A percentile compares a stretch with the other conserved stretches of the same genome.
Evolutionary conservation across 352 stramenopile genomes (phyloP).

Genomic region (Plasmopara halstedii): DNA sequence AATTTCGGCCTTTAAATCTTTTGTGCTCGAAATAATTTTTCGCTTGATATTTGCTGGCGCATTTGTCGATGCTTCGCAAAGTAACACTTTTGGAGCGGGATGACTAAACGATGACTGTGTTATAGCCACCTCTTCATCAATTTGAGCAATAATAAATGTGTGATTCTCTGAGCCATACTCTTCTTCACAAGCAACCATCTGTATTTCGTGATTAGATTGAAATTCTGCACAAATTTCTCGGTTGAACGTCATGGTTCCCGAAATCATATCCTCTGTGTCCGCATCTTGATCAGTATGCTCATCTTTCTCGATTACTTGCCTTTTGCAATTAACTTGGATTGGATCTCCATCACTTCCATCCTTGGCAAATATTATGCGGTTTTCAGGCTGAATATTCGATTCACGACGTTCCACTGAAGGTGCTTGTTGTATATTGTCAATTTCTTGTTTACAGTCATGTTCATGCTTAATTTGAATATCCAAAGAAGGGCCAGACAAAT

Average conservation of each 20-base stretch:
- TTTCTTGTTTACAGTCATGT: not conserved
- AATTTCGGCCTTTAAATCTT: slow-evolving; percentile 15
- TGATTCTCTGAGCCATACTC: slow-evolving; percentile 3
- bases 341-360: slow-evolving; percentile 11
- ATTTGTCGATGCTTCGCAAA: not conserved
- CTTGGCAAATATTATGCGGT: slow-evolving; percentile 1
- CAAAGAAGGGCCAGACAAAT: not conserved
- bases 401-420: not conserved
- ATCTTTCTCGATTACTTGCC: not conserved
- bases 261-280: slow-evolving; percentile 3
- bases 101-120: not conserved
- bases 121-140: not conserved
- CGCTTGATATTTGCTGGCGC: slow-evolving; percentile 2
- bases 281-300: slow-evolving; percentile 6
- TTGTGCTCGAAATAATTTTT: slow-evolving; percentile 16
- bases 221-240: slow-evolving; percentile 41
- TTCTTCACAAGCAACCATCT: slow-evolving; percentile 15
- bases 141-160: too few relatives aligned
- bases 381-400: not conserved
- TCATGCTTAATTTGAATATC: not conserved
- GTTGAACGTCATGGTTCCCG: slow-evolving; percentile 39
- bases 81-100: not conserved
- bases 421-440: not conserved
- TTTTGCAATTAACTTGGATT: slow-evolving; percentile 10
- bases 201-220: slow-evolving; percentile 19